Base-by-base conservation (phyloP, 2,329 filamentous ascomycete species). In the Allantophomopsis lycopodina region DNA sequence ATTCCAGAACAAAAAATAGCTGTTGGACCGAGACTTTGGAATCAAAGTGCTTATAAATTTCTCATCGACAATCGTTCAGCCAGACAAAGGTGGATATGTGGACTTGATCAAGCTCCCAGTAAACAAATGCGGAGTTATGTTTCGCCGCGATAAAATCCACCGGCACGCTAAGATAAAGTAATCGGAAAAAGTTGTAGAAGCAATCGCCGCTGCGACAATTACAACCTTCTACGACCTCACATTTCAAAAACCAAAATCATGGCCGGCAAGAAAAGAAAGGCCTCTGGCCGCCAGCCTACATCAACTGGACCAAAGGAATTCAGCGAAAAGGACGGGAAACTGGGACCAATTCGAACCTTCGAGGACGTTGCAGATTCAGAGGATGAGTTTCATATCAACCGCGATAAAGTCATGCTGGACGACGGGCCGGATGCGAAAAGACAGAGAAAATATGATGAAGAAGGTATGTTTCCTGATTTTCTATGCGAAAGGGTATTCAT, bases 321-420 rank as follows among this genome's bases (percentile, higher is more conserved):
- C 43, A 61, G 79, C 52, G 54, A 65, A 36, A 60, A 63, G 23
- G 76, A 79, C 46, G 73, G 79, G 30, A 75, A 76, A 39, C 69
- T 87, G 13, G 69, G 68, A 17, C 65, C 65, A 16, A 64, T 79
- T 50, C 66, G 59, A 36, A 79, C 74, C 2, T 89, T 73, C 59
- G 79, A 89, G 59, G 86, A 94, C 60, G 80, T 98, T 50, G 85
- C 88, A 48, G 81, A 95, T 57, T 93, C 87, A 1, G 86, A 94
- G 58, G 91, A 98, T 59, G 86, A 94, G 56, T 94, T 94, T 58
- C 85, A 89, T 53, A 68, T 88, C 43, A 81, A 88, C 47, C 76
- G 83, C 47, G 91, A 98, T 60, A 81, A 84, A 55, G 78, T 98
- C 46, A 61, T 89, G 52, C 70, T 98, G 31, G 85, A 94, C 21